Base-by-base conservation (phyloP, 306 rosid species). In the Cotoneaster glaucophyllus region DNA sequence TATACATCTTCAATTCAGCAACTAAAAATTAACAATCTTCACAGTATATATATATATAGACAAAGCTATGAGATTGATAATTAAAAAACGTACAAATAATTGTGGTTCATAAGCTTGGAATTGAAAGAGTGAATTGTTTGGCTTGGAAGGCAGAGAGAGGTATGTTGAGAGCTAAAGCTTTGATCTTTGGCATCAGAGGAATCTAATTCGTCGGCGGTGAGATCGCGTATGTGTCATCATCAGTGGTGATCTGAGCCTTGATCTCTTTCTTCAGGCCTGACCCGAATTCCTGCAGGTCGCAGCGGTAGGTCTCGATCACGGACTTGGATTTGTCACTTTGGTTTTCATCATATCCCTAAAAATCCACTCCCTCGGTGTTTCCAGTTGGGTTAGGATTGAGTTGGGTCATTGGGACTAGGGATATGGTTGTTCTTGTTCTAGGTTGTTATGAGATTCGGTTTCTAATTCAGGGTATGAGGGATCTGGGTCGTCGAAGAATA, bases 301-400 rank as follows among this genome's bases (percentile, higher is more conserved):
- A 90, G 45, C 92, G 89, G 85, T 91, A 93, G 18, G 93, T 91
- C 37, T 93, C 97, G 75, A 93, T 84, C 18, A 93, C 95, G 3
- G 96, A 84, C 82, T 91, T 93, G 28, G 98, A 93, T 79, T 76
- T 89, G 44, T 31, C 0, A 89, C 79, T 11, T 91, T 29, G 75
- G 92, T 86, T 86, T 82, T 80, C 67, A 93, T 70, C 78, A 93
- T 83, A 73, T 93, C 98, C 8, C 8, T 96, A 43, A 93, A 86
- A 76, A 84, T 88, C 96, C 98, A 93, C 2, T 73, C 82, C 29
- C 34, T 31, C 52, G 54, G 63, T 61, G 8, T n/a, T 57, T 65
- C 62, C 11, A 26, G 52, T 19, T 2, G 73, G 52, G 72, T 6
- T 18, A 15, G 84, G 61, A 19, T 34, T 31, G 24, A 70, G 13